Evolutionary conservation across 129 eudicot genomes (phyloP).

Genomic region (Lactuca saligna): DNA sequence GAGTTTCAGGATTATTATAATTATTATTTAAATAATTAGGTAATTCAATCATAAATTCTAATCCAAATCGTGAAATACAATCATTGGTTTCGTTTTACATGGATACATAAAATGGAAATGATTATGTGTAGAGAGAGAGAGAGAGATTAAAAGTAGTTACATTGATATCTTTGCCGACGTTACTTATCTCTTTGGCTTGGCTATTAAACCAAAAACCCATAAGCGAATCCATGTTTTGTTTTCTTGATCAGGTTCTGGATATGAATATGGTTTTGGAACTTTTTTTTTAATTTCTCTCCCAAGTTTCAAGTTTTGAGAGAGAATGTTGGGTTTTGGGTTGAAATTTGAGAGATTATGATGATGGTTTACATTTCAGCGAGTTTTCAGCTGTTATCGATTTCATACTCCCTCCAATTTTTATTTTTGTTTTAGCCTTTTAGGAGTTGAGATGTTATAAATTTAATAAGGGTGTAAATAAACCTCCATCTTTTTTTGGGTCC

Average conservation of each 20-base stretch:
- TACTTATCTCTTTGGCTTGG: constrained; percentile 9
- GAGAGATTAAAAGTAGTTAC: background rate
- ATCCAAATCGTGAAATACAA: background rate
- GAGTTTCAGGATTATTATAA: background rate
- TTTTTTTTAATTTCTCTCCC: constrained; percentile 3
- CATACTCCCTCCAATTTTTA: constrained; percentile 7
- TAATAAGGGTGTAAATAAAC: background rate
- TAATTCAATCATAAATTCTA: background rate
- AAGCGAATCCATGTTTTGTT: constrained; percentile 15
- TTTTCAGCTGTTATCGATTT: constrained; percentile 2
- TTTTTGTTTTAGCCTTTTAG: too few relatives aligned
- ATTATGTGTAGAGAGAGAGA: background rate
- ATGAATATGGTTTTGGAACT: constrained; percentile 4
- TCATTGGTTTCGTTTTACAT: background rate
- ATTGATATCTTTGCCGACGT: constrained; percentile 10
- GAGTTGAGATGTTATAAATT: background rate
- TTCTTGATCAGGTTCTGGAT: background rate
- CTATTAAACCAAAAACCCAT: constrained; percentile 22
- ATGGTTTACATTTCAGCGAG: background rate
- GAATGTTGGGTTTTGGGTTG: background rate
- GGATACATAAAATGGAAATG: background rate
- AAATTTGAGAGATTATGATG: background rate
- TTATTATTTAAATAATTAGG: background rate
- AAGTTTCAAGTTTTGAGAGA: constrained; percentile 1
- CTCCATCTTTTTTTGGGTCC: background rate